Conservation (phyloP, 306 rosid species). For the Abrus precatorius region DNA sequence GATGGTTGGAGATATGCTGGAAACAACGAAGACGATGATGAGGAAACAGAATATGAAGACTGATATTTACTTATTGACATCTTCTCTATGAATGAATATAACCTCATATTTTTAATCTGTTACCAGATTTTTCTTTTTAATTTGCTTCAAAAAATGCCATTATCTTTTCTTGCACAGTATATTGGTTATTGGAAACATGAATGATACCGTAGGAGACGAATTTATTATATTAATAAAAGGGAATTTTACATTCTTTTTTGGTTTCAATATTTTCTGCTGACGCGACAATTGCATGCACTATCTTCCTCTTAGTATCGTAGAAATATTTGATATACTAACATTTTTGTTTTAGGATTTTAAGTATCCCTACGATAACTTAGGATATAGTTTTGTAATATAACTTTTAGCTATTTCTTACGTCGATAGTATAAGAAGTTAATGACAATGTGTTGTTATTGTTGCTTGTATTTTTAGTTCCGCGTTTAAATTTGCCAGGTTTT, state of each 20-base stretch:
- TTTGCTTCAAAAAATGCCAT: conserved; percentile 1
- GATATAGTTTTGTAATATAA: too few relatives aligned
- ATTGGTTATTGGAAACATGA: conserved; percentile 22
- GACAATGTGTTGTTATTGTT: too few relatives aligned
- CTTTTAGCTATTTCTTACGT: too few relatives aligned
- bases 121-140: neutral
- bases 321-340: too few relatives aligned
- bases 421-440: too few relatives aligned
- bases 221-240: conserved; percentile 29
- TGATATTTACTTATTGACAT: conserved; percentile 43
- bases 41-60: conserved; percentile 96
- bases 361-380: too few relatives aligned
- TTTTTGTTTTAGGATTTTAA: too few relatives aligned
- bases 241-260: neutral
- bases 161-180: conserved; percentile 4
- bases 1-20: conserved; percentile 90
- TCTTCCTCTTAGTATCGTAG: too few relatives aligned
- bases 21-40: conserved; percentile 89
- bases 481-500: too few relatives aligned
- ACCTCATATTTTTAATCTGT: conserved; percentile 5
- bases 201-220: conserved; percentile 27
- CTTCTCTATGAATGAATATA: conserved; percentile 1
- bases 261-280: neutral
- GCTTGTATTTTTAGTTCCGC: too few relatives aligned
- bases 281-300: too few relatives aligned